A percentile compares a stretch with the other conserved stretches of the same genome.
Conservation (phyloP, 1,284 basidiomycete genomes). For the Gomphus bonarii region DNA sequence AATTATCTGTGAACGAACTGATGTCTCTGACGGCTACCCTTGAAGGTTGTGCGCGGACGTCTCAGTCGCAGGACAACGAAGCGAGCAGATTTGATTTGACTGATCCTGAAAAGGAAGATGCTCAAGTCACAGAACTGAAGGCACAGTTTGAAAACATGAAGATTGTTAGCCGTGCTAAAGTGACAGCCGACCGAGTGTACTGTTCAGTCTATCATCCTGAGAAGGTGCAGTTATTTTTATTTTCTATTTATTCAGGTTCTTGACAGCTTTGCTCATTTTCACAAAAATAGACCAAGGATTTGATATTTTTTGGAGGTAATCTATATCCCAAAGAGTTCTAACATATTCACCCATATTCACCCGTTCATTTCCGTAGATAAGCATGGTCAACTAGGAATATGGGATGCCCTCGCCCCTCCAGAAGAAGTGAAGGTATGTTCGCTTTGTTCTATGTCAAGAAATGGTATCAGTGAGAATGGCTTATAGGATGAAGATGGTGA, state of each 20-base stretch:
- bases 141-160: conserved; percentile 43
- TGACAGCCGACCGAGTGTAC: conserved; percentile 62
- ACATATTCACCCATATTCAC: conserved; percentile 7
- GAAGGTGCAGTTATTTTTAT: conserved; percentile 18
- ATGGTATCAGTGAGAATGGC: background rate
- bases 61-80: conserved; percentile 26
- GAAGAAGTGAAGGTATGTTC: conserved; percentile 35
- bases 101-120: conserved; percentile 22
- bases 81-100: conserved; percentile 41
- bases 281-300: conserved; percentile 46
- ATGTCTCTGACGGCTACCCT: conserved; percentile 34
- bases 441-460: background rate
- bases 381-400: conserved; percentile 68
- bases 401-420: conserved; percentile 61
- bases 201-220: conserved; percentile 72
- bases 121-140: conserved; percentile 35
- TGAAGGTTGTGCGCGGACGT: conserved; percentile 25
- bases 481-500: conserved; percentile 49
- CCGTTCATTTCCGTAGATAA: conserved; percentile 42
- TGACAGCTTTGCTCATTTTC: background rate
- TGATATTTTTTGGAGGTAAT: conserved; percentile 68
- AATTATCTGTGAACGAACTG: conserved; percentile 36
- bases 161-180: conserved; percentile 64
- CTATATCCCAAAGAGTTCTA: background rate
- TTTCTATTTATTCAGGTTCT: background rate